Conservation (phyloP, 192 early-diverging fungal genomes). For the Gonapodya sp. region DNA sequence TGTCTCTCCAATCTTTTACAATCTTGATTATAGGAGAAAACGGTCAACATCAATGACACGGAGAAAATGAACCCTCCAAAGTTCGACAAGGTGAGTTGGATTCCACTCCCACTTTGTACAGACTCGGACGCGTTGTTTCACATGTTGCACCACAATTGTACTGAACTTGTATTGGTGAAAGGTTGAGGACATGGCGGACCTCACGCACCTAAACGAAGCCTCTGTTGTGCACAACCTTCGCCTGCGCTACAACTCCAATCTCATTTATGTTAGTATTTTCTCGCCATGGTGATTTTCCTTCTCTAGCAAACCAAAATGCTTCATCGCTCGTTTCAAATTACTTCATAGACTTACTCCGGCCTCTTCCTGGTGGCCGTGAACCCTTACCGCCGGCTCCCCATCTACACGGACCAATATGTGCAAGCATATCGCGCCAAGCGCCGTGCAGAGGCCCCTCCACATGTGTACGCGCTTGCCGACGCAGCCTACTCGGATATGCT, state of each 20-base stretch:
- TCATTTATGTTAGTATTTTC: slow-evolving; percentile 77
- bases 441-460: slow-evolving; percentile 66
- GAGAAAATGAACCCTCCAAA: slow-evolving; percentile 99
- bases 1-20: background rate
- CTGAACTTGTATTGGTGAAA: background rate
- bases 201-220: slow-evolving; percentile 93
- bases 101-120: too few species aligned
- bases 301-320: slow-evolving; percentile 7
- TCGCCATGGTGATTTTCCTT: too few species aligned
- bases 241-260: slow-evolving; percentile 77
- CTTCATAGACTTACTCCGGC: slow-evolving; percentile 87
- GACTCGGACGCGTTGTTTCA: too few species aligned
- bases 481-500: slow-evolving; percentile 93
- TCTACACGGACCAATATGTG: slow-evolving; percentile 76
- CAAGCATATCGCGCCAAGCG: slow-evolving; percentile 59
- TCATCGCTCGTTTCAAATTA: background rate
- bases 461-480: slow-evolving; percentile 90
- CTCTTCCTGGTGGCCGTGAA: slow-evolving; percentile 97
- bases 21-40: slow-evolving; percentile 39
- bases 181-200: slow-evolving; percentile 96
- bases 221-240: slow-evolving; percentile 97
- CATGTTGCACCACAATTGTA: background rate
- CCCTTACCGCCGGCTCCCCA: slow-evolving; percentile 85
- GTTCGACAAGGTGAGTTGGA: slow-evolving; percentile 62
- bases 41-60: slow-evolving; percentile 67